Evolutionary conservation across 2,329 filamentous ascomycete species (phyloP).

Genomic region (Cercospora sp.): DNA sequence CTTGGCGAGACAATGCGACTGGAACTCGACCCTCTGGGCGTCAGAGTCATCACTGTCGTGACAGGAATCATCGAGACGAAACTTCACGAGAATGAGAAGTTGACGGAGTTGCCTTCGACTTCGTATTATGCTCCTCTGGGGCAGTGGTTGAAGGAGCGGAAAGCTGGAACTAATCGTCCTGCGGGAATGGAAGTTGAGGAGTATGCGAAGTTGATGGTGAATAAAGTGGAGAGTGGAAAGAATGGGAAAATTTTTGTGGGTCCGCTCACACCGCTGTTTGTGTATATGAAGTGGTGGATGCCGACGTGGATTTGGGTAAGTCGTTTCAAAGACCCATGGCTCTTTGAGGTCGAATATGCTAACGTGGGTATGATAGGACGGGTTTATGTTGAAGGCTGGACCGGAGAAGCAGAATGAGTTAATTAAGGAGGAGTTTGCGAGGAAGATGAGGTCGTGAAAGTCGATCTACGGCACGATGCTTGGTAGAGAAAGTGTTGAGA

Average conservation of each 20-base stretch:
- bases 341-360: background rate
- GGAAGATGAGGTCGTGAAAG: background rate
- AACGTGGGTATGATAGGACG: background rate
- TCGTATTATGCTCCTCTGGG: constrained; percentile 14
- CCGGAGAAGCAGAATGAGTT: constrained; percentile 14
- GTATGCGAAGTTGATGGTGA: constrained; percentile 20
- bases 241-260: constrained; percentile 21
- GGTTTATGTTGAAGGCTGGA: constrained; percentile 16
- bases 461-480: background rate
- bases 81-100: constrained; percentile 19
- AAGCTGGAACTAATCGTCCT: constrained; percentile 20
- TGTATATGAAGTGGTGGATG: constrained; percentile 23
- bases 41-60: constrained; percentile 32
- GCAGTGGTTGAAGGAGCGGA: constrained; percentile 19
- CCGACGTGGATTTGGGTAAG: constrained; percentile 24
- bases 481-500: too few relatives aligned
- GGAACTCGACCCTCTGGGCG: constrained; percentile 30
- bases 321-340: background rate
- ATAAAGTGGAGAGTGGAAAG: constrained; percentile 16
- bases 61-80: constrained; percentile 26
- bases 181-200: constrained; percentile 18
- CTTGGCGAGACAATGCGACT: constrained; percentile 32
- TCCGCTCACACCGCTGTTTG: constrained; percentile 19
- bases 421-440: constrained; percentile 4
- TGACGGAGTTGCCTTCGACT: constrained; percentile 12